Evolutionary conservation across 164 flowering plant species (phyloP).

Genomic region (Taxillus chinensis): DNA sequence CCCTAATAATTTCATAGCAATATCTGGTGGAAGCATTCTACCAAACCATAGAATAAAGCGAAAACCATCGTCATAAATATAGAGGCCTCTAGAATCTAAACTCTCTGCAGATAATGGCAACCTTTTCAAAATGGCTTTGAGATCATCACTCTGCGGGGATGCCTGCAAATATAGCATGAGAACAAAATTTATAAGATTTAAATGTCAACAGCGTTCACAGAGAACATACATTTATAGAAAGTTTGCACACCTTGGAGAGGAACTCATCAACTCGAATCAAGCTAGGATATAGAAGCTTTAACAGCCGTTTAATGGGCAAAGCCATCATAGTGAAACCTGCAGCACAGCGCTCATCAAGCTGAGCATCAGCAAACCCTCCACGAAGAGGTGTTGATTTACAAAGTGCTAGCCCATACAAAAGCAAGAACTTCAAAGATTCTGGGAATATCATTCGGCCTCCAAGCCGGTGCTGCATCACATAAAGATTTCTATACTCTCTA

Average conservation of each 20-base stretch:
- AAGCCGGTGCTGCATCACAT: conserved; percentile 89
- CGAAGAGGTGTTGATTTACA: conserved; percentile 73
- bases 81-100: conserved; percentile 82
- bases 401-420: conserved; percentile 71
- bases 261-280: conserved; percentile 73
- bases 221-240: neutral
- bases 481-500: conserved; percentile 90
- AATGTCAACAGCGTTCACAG: neutral
- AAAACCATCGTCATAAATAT: conserved; percentile 84
- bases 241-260: conserved; percentile 48
- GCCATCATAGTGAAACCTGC: conserved; percentile 87
- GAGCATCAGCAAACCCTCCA: conserved; percentile 82
- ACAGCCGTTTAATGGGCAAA: conserved; percentile 60
- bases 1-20: conserved; percentile 57
- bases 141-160: conserved; percentile 32
- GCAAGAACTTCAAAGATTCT: conserved; percentile 67
- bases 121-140: conserved; percentile 24
- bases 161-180: conserved; percentile 29
- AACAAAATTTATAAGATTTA: neutral
- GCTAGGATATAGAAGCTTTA: conserved; percentile 82
- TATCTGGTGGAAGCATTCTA: conserved; percentile 64
- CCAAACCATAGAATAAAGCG: conserved; percentile 92
- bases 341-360: conserved; percentile 93
- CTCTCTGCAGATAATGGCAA: conserved; percentile 59
- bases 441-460: conserved; percentile 90